These are phyloP conservation scores for Leucocoprinus birnbaumii DNA, from an alignment of 768 basidiomycete genomes.

Conservation along the genomic window DNA sequence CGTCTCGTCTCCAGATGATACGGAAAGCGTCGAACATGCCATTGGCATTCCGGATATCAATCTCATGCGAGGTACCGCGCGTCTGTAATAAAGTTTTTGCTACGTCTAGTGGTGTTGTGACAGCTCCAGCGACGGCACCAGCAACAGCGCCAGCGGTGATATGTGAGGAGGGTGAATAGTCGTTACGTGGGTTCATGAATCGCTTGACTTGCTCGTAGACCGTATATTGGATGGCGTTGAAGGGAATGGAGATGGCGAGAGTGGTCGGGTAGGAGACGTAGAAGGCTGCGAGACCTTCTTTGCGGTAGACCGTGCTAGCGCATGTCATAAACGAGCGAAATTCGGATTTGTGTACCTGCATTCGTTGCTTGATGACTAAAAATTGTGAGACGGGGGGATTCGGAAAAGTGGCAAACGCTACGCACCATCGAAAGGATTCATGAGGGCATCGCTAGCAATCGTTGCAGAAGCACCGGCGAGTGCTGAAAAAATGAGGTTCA, in stretches of 20 bases:
- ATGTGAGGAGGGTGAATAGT: conserved; percentile 93
- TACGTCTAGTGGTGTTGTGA: conserved; percentile 96
- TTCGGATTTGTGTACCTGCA: conserved; percentile 95
- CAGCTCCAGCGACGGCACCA: conserved; percentile 90
- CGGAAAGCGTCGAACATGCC: conserved; percentile 88
- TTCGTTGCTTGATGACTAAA: conserved; percentile 97
- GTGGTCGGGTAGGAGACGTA: conserved; percentile 99
- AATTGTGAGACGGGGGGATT: conserved; percentile 14
- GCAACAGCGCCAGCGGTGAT: conserved; percentile 90
- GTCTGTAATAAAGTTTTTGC: conserved; percentile 98
- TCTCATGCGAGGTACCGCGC: conserved; percentile 82
- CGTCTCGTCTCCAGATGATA: conserved; percentile 86
- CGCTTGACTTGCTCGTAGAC: conserved; percentile 93
- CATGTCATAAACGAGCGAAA: conserved; percentile 88
- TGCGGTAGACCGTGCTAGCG: conserved; percentile 78
- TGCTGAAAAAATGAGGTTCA: conserved; percentile 42
- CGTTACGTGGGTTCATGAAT: conserved; percentile 78
- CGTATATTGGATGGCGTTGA: conserved; percentile 97
- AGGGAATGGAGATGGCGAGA: conserved; percentile 93
- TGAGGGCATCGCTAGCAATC: conserved; percentile 92
- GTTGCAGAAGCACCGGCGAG: conserved; percentile 93
- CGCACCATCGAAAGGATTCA: conserved; percentile 99
- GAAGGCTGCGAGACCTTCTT: conserved; percentile 88
- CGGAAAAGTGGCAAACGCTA: conserved; percentile 7
- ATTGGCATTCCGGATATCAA: conserved; percentile 76